Base-by-base conservation (phyloP, 345 rosid genomes). In the Dipteronia sinensis region DNA sequence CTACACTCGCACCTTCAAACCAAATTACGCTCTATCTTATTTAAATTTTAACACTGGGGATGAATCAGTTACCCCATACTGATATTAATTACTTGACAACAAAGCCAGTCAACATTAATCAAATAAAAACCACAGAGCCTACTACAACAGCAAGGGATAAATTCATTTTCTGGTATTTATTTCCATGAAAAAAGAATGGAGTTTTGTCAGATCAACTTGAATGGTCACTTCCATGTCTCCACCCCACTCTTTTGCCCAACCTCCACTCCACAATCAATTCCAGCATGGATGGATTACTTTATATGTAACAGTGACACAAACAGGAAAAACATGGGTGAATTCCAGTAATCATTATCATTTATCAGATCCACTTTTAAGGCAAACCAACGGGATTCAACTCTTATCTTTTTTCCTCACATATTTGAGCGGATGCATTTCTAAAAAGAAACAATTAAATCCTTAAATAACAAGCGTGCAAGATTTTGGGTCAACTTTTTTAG, bases 251-350 rank as follows among this genome's bases (percentile, higher is more conserved):
- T 76, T 56, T 63, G 55, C 47, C 49, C 59, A 67, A 22, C 13
- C 64, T 46, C 49, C 15, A 76, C 47, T 56, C 42, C 65, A 47
- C 9, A 73, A 40, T 73, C 65, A 31, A 47, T 34, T 74, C 67
- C 65, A 53, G 71, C 56, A 13, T 49, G n/a, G 49, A 13, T 49
- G n/a, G 49, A 38, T 29, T 38, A 34, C 22, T n/a, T 10, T 47
- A 53, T 53, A 7, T 1, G 23, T 29, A 31, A 55, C 20, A 46
- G 40, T 65, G 56, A 67, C 29, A 56, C 68, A 72, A 42, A 29
- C 22, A 3, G 12, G 19, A n/a, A 20, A 9, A 59, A 6, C 27
- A 22, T n/a, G 64, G 44, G 19, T n/a, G 44, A 22, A 59, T 69
- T 46, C 63, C 63, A 22, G 16, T 12, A 47, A 46, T 40, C 62